Evolutionary conservation across 2,329 filamentous ascomycete species (phyloP).

Genomic region (Cladosporium sp.): DNA sequence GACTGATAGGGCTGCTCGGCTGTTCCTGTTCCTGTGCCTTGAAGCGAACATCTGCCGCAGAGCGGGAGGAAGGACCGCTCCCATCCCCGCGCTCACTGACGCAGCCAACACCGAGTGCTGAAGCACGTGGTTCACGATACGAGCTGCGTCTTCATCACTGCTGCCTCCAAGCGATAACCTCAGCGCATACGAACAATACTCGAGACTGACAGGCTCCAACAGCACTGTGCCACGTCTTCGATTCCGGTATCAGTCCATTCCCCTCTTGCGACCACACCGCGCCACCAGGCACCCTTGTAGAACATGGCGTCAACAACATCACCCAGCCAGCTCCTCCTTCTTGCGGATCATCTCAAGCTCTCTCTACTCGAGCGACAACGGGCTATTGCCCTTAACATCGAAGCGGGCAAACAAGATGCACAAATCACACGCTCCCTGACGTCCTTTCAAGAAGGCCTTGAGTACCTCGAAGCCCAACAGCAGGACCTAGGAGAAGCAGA

Average conservation of each 20-base stretch:
- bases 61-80: not conserved
- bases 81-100: conserved; percentile 13
- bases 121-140: not conserved
- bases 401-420: conserved; percentile 78
- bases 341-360: conserved; percentile 96
- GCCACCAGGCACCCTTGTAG: not conserved
- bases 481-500: conserved; percentile 64
- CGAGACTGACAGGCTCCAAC: not conserved
- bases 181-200: not conserved
- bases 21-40: not conserved
- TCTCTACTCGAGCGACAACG: conserved; percentile 90
- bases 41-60: not conserved
- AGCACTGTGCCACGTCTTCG: not conserved
- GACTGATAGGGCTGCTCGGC: not conserved
- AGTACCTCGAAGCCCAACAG: conserved; percentile 65
- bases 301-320: conserved; percentile 26
- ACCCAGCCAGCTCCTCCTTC: conserved; percentile 77
- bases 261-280: not conserved
- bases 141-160: not conserved
- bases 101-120: not conserved
- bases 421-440: conserved; percentile 88
- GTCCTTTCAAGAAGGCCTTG: conserved; percentile 79
- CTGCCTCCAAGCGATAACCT: not conserved
- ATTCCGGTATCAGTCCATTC: not conserved
- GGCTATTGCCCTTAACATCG: conserved; percentile 76